phyloP scores from a whole-genome alignment of 1,139 yeast species.

The Suhomyces anneliseae region DNA sequence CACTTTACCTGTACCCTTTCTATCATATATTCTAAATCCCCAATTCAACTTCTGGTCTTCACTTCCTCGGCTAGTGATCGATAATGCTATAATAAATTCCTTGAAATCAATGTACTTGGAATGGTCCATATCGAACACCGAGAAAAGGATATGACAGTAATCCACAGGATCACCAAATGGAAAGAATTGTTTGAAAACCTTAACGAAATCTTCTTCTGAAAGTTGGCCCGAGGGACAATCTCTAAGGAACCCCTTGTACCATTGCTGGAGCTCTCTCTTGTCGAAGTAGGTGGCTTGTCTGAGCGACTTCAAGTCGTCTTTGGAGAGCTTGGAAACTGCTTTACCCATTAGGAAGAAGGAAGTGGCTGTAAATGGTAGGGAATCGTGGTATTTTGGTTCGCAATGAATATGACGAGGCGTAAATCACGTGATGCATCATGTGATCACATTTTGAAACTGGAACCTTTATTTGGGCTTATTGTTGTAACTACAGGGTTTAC shows the following conservation, averaged over 20 bases:
- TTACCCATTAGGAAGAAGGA: slow-evolving; percentile 70
- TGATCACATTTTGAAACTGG: no score
- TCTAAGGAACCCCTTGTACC: slow-evolving; percentile 94
- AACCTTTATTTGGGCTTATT: no score
- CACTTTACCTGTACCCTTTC: slow-evolving; percentile 73
- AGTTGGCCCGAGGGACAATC: slow-evolving; percentile 94
- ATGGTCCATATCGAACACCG: slow-evolving; percentile 82
- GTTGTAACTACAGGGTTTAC: no score
- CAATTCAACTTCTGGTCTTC: slow-evolving; percentile 82
- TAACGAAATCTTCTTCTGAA: slow-evolving; percentile 83
- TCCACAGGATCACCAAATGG: slow-evolving; percentile 98
- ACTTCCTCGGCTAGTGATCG: slow-evolving; percentile 86
- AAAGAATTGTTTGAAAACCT: slow-evolving; percentile 92
- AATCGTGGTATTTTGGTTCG: not conserved
- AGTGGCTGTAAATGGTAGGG: not conserved
- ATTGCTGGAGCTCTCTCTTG: slow-evolving; percentile 90
- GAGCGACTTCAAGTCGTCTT: slow-evolving; percentile 82
- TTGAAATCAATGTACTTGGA: slow-evolving; percentile 86
- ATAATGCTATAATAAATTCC: slow-evolving; percentile 86
- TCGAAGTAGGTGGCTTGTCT: slow-evolving; percentile 90
- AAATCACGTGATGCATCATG: not conserved
- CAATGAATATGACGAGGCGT: not conserved
- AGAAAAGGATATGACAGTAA: slow-evolving; percentile 84
- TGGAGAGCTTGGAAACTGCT: slow-evolving; percentile 87
- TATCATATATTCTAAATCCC: slow-evolving; percentile 87